Conservation (phyloP, 805 yeast species). For the Myxozyma kluyveri region DNA sequence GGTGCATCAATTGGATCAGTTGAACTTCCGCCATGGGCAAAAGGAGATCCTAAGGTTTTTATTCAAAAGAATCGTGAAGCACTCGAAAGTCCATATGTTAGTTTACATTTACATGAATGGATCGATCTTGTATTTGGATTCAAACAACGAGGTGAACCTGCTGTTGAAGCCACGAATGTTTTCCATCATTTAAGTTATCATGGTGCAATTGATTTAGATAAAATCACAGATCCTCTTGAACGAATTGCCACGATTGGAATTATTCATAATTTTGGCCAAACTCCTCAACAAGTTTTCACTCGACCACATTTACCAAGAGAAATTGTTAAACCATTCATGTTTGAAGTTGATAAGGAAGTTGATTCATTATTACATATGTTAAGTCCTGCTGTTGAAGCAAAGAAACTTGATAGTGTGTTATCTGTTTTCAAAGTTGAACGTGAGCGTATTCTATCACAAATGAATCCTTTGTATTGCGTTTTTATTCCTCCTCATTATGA, state of each 20-base stretch:
- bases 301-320: conserved; percentile 62
- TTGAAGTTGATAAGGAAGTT: conserved; percentile 20
- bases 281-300: conserved; percentile 70
- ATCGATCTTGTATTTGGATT: conserved; percentile 80
- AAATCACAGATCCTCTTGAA: conserved; percentile 69
- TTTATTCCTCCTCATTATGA: conserved; percentile 26
- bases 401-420: conserved; percentile 9
- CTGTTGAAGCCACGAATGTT: conserved; percentile 66
- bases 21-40: conserved; percentile 77
- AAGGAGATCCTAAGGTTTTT: conserved; percentile 70
- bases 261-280: conserved; percentile 89
- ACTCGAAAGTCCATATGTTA: conserved; percentile 76
- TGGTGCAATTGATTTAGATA: conserved; percentile 77
- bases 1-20: conserved; percentile 60
- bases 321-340: conserved; percentile 26
- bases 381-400: conserved; percentile 19
- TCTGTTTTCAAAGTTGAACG: conserved; percentile 21
- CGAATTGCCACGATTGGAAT: conserved; percentile 75
- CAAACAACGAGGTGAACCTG: conserved; percentile 71
- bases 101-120: conserved; percentile 75
- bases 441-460: conserved; percentile 16
- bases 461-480: conserved; percentile 23
- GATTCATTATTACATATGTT: conserved; percentile 22
- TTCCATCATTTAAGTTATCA: conserved; percentile 82
- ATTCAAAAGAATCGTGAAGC: conserved; percentile 77